Conservation (phyloP, 495 filamentous ascomycete species). For the Talaromyces ruber region DNA sequence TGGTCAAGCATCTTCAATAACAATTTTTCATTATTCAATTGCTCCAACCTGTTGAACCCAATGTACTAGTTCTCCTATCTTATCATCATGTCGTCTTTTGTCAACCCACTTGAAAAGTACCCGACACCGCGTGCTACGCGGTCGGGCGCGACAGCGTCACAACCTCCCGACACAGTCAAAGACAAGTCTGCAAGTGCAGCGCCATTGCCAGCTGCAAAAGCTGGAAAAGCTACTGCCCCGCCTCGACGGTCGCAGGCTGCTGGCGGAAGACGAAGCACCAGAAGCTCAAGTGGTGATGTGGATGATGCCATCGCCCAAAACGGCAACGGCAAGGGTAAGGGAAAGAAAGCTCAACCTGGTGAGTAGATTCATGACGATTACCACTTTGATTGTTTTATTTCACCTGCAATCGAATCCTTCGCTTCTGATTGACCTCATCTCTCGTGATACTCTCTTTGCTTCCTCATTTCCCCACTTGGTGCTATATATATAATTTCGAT, state of each 20-base stretch:
- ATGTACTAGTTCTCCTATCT: background rate
- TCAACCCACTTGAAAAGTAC: background rate
- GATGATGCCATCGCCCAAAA: conserved; percentile 4
- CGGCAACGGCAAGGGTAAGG: background rate
- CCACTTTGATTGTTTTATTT: background rate
- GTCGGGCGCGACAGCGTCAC: conserved; percentile 1
- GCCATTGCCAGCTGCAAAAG: conserved; percentile 6
- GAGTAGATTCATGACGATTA: background rate
- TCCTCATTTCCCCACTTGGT: conserved; percentile 8
- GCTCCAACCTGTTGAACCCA: background rate
- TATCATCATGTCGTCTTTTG: conserved; percentile 3
- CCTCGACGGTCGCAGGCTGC: background rate
- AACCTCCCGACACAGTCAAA: background rate
- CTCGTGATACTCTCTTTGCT: background rate
- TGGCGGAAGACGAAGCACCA: conserved; percentile 13
- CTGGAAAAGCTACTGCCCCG: background rate
- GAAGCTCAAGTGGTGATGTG: conserved; percentile 19
- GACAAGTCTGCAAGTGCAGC: conserved; percentile 5
- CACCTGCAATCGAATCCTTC: background rate
- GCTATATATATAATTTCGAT: background rate
- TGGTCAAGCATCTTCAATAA: background rate
- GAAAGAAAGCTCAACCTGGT: background rate
- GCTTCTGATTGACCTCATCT: background rate
- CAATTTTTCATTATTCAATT: background rate
- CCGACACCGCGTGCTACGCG: conserved; percentile 4